Percentiles rank a stretch among this genome's conserved stretches.
Evolutionary conservation across 306 rosid genomes (phyloP).

Genomic region (Vicia villosa): DNA sequence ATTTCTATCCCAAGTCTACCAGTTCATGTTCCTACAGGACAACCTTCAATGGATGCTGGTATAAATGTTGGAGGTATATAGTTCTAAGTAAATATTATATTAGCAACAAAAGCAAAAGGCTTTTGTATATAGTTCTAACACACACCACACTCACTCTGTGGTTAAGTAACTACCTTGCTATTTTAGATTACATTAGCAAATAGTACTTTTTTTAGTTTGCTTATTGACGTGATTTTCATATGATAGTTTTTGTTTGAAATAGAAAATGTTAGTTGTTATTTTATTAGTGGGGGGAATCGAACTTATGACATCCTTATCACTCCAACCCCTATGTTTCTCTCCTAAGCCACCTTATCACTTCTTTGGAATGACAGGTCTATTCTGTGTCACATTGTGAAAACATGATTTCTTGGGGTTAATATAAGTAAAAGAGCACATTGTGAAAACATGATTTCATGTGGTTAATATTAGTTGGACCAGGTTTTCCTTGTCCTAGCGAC

Average conservation of each 20-base stretch:
- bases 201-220: background rate
- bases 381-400: slow-evolving; percentile 6
- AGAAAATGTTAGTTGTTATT: background rate
- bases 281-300: background rate
- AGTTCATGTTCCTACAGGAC: slow-evolving; percentile 51
- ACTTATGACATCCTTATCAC: background rate
- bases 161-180: background rate
- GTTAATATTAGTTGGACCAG: too few relatives aligned
- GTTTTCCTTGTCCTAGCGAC: too few relatives aligned
- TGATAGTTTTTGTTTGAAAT: background rate
- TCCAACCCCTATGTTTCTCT: background rate
- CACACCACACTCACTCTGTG: background rate
- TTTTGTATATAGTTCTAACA: background rate
- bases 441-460: too few relatives aligned
- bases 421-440: background rate
- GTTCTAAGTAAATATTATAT: slow-evolving; percentile 34
- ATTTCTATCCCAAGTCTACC: slow-evolving; percentile 52
- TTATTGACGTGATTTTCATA: slow-evolving; percentile 17
- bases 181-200: background rate
- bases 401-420: background rate
- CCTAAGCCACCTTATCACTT: background rate
- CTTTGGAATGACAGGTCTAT: background rate
- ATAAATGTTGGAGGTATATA: slow-evolving; percentile 56
- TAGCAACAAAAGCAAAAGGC: slow-evolving; percentile 7
- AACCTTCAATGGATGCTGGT: slow-evolving; percentile 55